Evolutionary conservation across 345 rosid genomes (phyloP), one percentile per base, ranked within the genome.

Genomic region (Populus alba): DNA sequence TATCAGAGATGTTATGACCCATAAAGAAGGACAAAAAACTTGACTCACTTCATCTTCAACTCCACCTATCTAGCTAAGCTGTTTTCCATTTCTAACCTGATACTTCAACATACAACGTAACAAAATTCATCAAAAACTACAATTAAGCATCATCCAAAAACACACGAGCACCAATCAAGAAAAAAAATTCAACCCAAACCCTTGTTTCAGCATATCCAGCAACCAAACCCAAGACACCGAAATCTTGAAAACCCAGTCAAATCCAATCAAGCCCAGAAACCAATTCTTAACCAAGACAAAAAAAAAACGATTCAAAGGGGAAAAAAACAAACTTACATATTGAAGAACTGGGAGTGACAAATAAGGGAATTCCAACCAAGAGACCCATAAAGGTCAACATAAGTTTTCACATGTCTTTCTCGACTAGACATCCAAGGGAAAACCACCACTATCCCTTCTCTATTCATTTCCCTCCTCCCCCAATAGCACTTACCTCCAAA

Each of bases 361-460:
- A 93, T 89, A 41, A 92, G 88, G 7, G 97, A 93, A 86, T 85
- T 84, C 92, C 94, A 93, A 1, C 86, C 88, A 80, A 90, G 79
- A 57, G 97, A 93, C 35, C 90, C 82, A 71, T 91, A 93, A 41
- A 95, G 93, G 83, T 88, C 77, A 35, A 89, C 85, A 75, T 87
- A 92, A 82, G 73, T 91, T 76, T 87, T 88, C 77, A 92, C 86
- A 79, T 91, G 92, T 71, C 81, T 89, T 81, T 91, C 95, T 79
- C 91, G 88, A 72, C 94, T 92, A 8, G 94, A 92, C 92, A 91
- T 89, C 99, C 98, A 95, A 76, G 96, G 92, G 78, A 93, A 91
- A 25, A 87, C 89, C 82, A 93, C 91, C 51, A 88, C 90, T 55
- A 95, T 82, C 53, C 95, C 94, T 79, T 85, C 95, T 73, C 82